Evolutionary conservation across 768 basidiomycete species (phyloP).

Genomic region (Strobilomyces dryophilus): DNA sequence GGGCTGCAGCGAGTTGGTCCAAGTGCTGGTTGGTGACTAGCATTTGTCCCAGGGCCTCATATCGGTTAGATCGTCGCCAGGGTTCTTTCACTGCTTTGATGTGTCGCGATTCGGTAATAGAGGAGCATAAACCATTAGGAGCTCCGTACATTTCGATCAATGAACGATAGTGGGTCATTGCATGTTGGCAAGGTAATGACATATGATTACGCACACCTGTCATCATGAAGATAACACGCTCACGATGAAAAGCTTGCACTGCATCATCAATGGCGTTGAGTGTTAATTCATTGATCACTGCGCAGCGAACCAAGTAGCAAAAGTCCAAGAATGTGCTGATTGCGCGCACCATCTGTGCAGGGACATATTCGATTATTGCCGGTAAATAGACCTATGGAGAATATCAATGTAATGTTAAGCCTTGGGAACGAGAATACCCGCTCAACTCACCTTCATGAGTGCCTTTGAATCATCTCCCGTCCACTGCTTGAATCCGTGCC

Average conservation of each 20-base stretch:
- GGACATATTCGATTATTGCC: neutral
- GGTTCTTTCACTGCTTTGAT: neutral
- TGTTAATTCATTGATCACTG: neutral
- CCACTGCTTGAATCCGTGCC: neutral
- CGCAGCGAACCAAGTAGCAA: neutral
- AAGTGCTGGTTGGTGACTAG: neutral
- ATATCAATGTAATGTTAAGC: neutral
- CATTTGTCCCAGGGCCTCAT: neutral
- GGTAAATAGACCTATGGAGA: neutral
- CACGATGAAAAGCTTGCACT: neutral
- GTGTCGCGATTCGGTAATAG: neutral
- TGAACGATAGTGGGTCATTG: slow-evolving; percentile 28
- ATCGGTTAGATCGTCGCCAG: neutral
- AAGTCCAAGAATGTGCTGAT: neutral
- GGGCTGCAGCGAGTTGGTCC: neutral
- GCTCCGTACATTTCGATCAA: neutral
- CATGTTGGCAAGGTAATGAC: slow-evolving; percentile 32
- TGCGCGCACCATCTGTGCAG: neutral
- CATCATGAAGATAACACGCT: neutral
- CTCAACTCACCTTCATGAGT: slow-evolving; percentile 1
- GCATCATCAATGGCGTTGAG: neutral
- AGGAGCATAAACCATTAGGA: neutral
- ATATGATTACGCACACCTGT: neutral
- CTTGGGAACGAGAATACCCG: neutral
- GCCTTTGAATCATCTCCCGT: neutral